Percentiles rank a stretch among this genome's conserved stretches.
Conservation (phyloP, 192 early-diverging fungal species). For the Funneliformis mosseae region DNA sequence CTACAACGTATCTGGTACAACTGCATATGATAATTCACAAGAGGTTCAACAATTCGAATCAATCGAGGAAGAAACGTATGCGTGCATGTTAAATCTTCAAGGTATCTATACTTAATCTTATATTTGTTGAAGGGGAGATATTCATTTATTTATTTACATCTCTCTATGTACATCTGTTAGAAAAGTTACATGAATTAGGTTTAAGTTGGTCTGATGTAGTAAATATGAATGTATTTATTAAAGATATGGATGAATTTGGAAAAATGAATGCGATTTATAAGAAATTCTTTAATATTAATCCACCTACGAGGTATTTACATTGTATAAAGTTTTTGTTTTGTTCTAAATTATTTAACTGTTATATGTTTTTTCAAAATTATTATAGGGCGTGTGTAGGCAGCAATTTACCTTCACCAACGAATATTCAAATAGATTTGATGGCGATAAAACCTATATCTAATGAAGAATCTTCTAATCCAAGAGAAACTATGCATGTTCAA, state of each 20-base stretch:
- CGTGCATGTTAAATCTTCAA: conserved; percentile 51
- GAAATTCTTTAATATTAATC: conserved; percentile 70
- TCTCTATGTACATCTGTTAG: conserved; percentile 34
- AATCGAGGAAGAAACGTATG: conserved; percentile 52
- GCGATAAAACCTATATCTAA: conserved; percentile 43
- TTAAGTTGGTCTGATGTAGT: conserved; percentile 62
- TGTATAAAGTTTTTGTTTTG: not conserved
- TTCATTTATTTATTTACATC: not conserved
- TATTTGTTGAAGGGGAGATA: not conserved
- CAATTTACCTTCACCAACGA: conserved; percentile 39
- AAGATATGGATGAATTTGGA: conserved; percentile 67
- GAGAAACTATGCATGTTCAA: conserved; percentile 77
- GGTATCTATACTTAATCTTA: conserved; percentile 10
- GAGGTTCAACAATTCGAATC: not conserved
- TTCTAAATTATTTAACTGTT: not conserved
- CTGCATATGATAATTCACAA: conserved; percentile 39
- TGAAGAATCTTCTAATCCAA: conserved; percentile 28
- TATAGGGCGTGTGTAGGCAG: conserved; percentile 65
- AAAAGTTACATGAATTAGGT: conserved; percentile 39
- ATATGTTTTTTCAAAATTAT: not conserved
- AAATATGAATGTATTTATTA: conserved; percentile 66
- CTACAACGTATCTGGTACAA: conserved; percentile 49
- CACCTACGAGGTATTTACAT: conserved; percentile 63
- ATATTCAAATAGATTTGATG: conserved; percentile 67
- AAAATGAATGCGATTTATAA: conserved; percentile 67